Evolutionary conservation across 1,284 basidiomycete species (phyloP), one percentile per base, ranked within the genome.

Genomic region (Ustilago cynodontis): DNA sequence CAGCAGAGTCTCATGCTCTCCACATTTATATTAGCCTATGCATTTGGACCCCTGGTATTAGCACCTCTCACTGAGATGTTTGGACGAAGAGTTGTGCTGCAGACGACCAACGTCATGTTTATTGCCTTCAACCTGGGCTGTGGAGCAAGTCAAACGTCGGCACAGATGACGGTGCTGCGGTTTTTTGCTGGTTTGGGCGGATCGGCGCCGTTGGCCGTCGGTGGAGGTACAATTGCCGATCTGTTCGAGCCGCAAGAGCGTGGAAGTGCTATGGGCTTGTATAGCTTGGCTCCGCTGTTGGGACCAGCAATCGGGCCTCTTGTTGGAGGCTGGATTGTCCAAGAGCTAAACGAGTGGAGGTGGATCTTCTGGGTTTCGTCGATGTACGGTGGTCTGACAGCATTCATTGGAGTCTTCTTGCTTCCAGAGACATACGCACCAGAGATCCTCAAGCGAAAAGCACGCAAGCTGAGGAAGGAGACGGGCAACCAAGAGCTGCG

Each of bases 251-350:
- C 89, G 0, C 89, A 89, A 61, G 89, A 88, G 39, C 88, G 92
- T 53, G 92, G 92, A 7, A 89, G 90, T 59, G 92, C 92, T 0
- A 87, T 93, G 71, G 90, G 90, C 11, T 82, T 92, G 55, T 93
- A 92, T 79, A 88, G 90, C 0, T 82, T 92, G n/a, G 77, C 91
- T 0, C 86, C 80, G 1, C 49, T 84, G 18, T 63, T 83, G 0
- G 81, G 80, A 3, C 81, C 83, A 0, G 68, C 79, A 26, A 67
- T 77, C 20, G 79, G 77, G 0, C 79, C 78, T 13, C 65, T 79
- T 0, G 65, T 76, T 6, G 69, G 71, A 9, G 77, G 71, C 16
- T 79, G 79, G 74, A 76, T 78, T 41, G 76, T 79, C 2, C 79
- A 81, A 20, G 68, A 67, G 24, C 43, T 63, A 8, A 68, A 63